Evolutionary conservation across 2,329 filamentous ascomycete genomes (phyloP).

Genomic region (Talaromyces sp.): DNA sequence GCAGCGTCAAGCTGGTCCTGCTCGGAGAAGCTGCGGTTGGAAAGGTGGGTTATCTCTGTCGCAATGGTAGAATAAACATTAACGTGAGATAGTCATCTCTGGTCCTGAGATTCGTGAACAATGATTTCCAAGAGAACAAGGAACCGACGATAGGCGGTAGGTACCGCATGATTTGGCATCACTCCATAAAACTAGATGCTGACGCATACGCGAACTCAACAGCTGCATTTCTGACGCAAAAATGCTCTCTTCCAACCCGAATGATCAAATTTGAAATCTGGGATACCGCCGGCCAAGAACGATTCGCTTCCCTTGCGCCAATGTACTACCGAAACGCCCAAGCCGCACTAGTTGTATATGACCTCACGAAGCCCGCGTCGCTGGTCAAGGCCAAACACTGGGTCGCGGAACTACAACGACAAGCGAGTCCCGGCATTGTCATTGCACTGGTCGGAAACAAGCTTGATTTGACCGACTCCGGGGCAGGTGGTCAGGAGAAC

Average conservation of each 20-base stretch:
- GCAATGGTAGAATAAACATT: constrained; percentile 16
- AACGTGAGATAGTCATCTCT: constrained; percentile 72
- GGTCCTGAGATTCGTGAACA: constrained; percentile 97
- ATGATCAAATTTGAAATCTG: constrained; percentile 84
- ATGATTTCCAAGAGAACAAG: constrained; percentile 99
- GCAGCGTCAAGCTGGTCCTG: constrained; percentile 98
- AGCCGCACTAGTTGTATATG: constrained; percentile 95
- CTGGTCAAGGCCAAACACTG: constrained; percentile 97
- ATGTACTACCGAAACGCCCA: constrained; percentile 99
- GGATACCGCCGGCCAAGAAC: constrained; percentile 97
- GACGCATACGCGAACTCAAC: constrained; percentile 13
- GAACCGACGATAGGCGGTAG: constrained; percentile 97
- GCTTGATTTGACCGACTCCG: constrained; percentile 73
- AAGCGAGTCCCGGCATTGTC: constrained; percentile 93
- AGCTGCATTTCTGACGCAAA: constrained; percentile 98
- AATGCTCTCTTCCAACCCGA: constrained; percentile 90
- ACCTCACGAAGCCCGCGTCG: constrained; percentile 93
- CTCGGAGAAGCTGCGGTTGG: constrained; percentile 96
- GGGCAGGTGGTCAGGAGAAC: constrained; percentile 51
- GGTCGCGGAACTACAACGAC: constrained; percentile 95
- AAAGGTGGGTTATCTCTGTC: constrained; percentile 64
- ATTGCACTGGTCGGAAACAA: constrained; percentile 98
- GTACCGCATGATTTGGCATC: constrained; percentile 14
- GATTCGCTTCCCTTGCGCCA: constrained; percentile 90
- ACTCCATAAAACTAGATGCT: neutral